These are phyloP conservation scores for Oryza meridionalis DNA, from an alignment of 176 grass and related monocot species.

Conservation along the genomic window DNA sequence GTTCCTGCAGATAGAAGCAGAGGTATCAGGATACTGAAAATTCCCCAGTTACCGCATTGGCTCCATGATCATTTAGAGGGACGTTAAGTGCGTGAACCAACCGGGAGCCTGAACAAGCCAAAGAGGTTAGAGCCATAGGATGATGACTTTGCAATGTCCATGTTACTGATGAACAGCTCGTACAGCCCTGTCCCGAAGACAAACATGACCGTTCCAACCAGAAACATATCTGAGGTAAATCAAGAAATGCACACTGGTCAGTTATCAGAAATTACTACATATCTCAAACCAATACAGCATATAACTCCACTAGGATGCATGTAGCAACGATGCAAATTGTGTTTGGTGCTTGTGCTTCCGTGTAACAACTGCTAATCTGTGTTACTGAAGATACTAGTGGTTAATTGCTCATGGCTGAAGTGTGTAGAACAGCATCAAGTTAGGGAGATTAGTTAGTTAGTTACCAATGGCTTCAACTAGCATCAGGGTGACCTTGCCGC, in stretches of 20 bases:
- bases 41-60: not conserved
- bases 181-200: slow-evolving; percentile 90
- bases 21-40: slow-evolving; percentile 8
- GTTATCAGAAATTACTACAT: not conserved
- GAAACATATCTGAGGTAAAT: slow-evolving; percentile 67
- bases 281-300: not conserved
- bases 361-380: not conserved
- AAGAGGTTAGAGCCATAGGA: slow-evolving; percentile 74
- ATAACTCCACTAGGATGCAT: not conserved
- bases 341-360: not conserved
- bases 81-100: slow-evolving; percentile 34
- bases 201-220: slow-evolving; percentile 90
- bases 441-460: not conserved
- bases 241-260: slow-evolving; percentile 24
- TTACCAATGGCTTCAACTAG: slow-evolving; percentile 91
- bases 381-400: not conserved
- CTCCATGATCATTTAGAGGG: not conserved
- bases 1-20: slow-evolving; percentile 51
- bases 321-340: not conserved
- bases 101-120: slow-evolving; percentile 80
- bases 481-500: slow-evolving; percentile 64
- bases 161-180: slow-evolving; percentile 90
- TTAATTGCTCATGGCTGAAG: not conserved
- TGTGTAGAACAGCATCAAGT: slow-evolving; percentile 2
- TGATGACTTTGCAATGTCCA: slow-evolving; percentile 67